Evolutionary conservation across 345 rosid genomes (phyloP), one percentile per base, ranked within the genome.

Genomic region (Zanthoxylum bungeanum): DNA sequence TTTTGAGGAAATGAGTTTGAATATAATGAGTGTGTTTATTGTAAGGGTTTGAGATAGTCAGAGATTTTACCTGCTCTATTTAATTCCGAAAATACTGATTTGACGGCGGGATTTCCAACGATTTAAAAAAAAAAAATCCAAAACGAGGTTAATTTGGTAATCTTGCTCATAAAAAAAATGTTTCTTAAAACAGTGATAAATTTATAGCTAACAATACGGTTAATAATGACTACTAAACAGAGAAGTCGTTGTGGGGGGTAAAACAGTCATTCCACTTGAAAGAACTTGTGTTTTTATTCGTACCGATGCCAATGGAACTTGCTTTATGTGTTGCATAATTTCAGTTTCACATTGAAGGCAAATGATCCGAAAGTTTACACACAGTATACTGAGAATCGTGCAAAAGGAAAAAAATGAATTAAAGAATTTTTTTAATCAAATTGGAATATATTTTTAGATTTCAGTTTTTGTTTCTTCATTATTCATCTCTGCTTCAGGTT

Each of bases 361-460:
- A 72, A 65, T 76, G 81, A 85, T 85, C 85, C 83, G 80, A 80
- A 87, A 84, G 73, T 46, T 78, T 72, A 62, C 76, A 73, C 76
- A 58, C 25, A 70, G 68, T 7, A 71, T 64, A 68, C 81, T 75
- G 79, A 74, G 81, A 79, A 72, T 72, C 77, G 76, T 67, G 59
- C 40, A 49, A 77, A n/a, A n/a, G n/a, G n/a, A n/a, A n/a, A n/a
- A n/a, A n/a, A n/a, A n/a, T 24, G 39, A 58, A 30, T 58, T 58
- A 64, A 56, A 65, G 75, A 66, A 68, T 72, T 74, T 78, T n/a
- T n/a, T 71, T 59, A 78, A 69, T 75, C 82, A 51, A 63, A 64
- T 79, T 56, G 83, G 92, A 84, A 85, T 83, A 87, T 87, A 56
- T 78, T 78, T 82, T 37, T 46, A 46, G 70, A 42, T 83, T 73